phyloP scores from a whole-genome alignment of 1,284 basidiomycete genomes.

The Nidula niveotomentosa region DNA sequence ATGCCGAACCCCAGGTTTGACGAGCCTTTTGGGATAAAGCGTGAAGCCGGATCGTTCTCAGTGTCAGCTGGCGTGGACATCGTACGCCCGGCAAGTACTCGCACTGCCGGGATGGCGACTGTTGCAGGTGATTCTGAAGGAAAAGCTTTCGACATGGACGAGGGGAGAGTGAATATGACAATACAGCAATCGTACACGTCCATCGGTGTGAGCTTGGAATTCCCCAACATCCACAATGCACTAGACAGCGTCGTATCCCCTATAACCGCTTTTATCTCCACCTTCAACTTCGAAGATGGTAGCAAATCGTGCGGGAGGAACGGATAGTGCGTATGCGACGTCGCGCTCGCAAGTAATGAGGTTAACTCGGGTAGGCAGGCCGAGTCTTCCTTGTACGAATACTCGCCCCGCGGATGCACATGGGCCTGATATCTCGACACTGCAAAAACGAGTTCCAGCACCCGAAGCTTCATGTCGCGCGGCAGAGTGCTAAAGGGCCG shows the following conservation, averaged over 20 bases:
- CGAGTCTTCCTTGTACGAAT: constrained; percentile 14
- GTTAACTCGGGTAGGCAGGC: no score
- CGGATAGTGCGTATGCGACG: no score
- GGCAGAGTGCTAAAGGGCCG: constrained; percentile 7
- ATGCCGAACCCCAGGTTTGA: constrained; percentile 7
- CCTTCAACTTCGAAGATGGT: background rate
- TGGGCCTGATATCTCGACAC: constrained; percentile 8
- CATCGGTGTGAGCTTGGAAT: background rate
- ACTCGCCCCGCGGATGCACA: constrained; percentile 15
- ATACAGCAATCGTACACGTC: constrained; percentile 11
- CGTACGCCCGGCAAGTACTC: constrained; percentile 1
- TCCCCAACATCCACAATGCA: constrained; percentile 9
- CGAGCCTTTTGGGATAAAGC: constrained; percentile 12
- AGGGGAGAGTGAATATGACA: constrained; percentile 2
- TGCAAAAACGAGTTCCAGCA: constrained; percentile 10
- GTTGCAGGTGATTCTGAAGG: background rate
- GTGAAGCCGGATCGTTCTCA: background rate
- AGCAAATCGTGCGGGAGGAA: no score
- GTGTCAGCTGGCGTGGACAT: background rate
- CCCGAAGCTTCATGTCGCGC: constrained; percentile 7
- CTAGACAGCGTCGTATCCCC: constrained; percentile 11
- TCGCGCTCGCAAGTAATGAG: no score
- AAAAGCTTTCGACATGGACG: background rate
- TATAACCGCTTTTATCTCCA: constrained; percentile 12
- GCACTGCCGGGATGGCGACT: constrained; percentile 5